phyloP scores from a whole-genome alignment of 2,329 filamentous ascomycete genomes.

The Neobulgaria alba region DNA sequence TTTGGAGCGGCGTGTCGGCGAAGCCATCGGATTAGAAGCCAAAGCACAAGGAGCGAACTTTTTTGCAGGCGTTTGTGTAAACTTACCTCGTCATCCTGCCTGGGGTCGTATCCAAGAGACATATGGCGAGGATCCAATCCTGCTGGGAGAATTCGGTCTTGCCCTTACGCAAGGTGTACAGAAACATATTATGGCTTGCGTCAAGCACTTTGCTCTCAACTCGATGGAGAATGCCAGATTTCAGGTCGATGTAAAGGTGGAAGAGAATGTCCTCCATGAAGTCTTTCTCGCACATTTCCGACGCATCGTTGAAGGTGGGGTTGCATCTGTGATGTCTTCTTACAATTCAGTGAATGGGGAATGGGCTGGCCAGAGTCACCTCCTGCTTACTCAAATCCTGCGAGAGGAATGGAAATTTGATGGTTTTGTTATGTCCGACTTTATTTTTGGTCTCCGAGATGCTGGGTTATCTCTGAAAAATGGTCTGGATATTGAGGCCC shows the following conservation, averaged over 20 bases:
- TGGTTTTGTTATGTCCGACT: conserved; percentile 11
- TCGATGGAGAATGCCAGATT: conserved; percentile 28
- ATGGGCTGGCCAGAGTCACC: conserved; percentile 9
- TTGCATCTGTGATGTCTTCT: conserved; percentile 8
- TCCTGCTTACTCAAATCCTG: conserved; percentile 7
- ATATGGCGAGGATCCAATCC: conserved; percentile 27
- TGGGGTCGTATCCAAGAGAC: conserved; percentile 27
- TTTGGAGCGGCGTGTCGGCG: conserved; percentile 21
- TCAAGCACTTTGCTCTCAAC: conserved; percentile 27
- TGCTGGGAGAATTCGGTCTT: conserved; percentile 24
- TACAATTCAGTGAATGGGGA: conserved; percentile 11
- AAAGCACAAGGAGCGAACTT: conserved; percentile 25
- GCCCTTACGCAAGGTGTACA: conserved; percentile 20
- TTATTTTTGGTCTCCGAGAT: too few relatives aligned
- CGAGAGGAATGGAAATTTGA: conserved; percentile 7
- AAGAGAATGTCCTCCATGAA: conserved; percentile 23
- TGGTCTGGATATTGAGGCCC: conserved; percentile 10
- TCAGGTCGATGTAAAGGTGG: conserved; percentile 21
- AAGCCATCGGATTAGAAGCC: conserved; percentile 23
- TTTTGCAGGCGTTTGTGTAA: conserved; percentile 23
- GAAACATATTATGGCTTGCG: conserved; percentile 24
- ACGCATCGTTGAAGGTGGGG: conserved; percentile 6
- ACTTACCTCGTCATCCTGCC: conserved; percentile 17
- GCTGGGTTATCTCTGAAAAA: conserved; percentile 5
- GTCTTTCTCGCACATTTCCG: conserved; percentile 17